These are phyloP conservation scores for Penicillium sp. DNA, from an alignment of 2,329 filamentous ascomycete genomes.

Conservation along the genomic window DNA sequence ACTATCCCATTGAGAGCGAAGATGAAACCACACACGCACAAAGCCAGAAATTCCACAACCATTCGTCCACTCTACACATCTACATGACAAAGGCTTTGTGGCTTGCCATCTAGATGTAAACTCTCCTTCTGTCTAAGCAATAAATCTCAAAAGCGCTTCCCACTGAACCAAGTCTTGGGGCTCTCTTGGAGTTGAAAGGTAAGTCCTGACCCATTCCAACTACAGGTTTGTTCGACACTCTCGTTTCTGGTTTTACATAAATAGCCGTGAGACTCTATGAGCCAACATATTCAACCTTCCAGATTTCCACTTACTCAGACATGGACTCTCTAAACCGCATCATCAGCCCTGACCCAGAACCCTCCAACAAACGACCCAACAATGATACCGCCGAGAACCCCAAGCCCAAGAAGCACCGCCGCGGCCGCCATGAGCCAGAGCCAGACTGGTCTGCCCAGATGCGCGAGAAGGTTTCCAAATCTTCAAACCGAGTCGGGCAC, in stretches of 20 bases:
- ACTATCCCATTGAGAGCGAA: not conserved
- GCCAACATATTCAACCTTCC: not conserved
- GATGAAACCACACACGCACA: not conserved
- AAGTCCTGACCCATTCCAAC: not conserved
- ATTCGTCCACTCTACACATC: not conserved
- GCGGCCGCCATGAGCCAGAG: conserved; percentile 23
- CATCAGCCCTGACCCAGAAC: not conserved
- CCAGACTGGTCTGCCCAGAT: conserved; percentile 25
- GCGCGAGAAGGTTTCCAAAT: conserved; percentile 16
- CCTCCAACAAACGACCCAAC: conserved; percentile 35
- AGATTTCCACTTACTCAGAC: not conserved
- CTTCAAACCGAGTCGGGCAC: conserved; percentile 18
- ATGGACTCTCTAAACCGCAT: not conserved
- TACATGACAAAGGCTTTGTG: conserved; percentile 4
- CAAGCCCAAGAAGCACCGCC: conserved; percentile 18
- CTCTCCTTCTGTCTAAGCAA: not conserved
- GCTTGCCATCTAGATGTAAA: not conserved
- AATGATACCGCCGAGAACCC: conserved; percentile 11
- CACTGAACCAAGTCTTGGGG: not conserved
- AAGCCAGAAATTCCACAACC: not conserved
- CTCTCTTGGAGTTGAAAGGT: conserved; percentile 4
- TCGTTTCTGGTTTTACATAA: conserved; percentile 5
- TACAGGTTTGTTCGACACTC: not conserved
- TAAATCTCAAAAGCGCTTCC: not conserved
- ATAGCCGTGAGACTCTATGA: not conserved